phyloP scores from a whole-genome alignment of 2,329 filamentous ascomycete genomes.

The Ophiostoma angusticollis region DNA sequence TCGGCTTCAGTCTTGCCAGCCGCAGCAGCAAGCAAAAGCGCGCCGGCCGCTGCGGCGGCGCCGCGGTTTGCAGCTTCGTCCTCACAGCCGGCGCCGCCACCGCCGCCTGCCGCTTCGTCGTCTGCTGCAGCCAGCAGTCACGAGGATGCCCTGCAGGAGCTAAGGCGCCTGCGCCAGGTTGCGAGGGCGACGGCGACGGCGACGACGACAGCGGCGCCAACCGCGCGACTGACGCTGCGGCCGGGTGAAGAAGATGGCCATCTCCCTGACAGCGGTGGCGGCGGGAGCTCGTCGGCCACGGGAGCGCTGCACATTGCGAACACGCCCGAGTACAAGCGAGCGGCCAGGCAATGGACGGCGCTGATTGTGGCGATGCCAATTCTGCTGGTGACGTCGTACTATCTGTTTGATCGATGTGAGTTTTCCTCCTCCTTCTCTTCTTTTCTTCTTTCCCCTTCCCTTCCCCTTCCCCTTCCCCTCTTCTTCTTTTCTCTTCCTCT shows the following conservation, averaged over 20 bases:
- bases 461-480: slow-evolving; percentile 11
- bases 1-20: neutral
- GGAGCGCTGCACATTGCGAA: slow-evolving; percentile 18
- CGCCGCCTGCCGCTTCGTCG: neutral
- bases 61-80: slow-evolving; percentile 1
- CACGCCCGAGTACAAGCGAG: slow-evolving; percentile 30
- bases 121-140: slow-evolving; percentile 3
- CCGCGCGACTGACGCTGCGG: neutral
- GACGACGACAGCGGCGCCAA: neutral
- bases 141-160: slow-evolving; percentile 13
- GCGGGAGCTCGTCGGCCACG: neutral
- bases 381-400: slow-evolving; percentile 41
- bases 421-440: slow-evolving; percentile 7
- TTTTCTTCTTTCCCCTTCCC: neutral
- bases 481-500: neutral
- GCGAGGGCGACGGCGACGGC: slow-evolving; percentile 4
- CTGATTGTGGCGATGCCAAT: slow-evolving; percentile 41
- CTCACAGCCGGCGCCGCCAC: neutral
- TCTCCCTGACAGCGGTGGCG: neutral
- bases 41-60: neutral
- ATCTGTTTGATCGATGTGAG: slow-evolving; percentile 38
- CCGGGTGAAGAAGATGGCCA: neutral
- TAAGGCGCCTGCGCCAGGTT: slow-evolving; percentile 10
- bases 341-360: slow-evolving; percentile 32
- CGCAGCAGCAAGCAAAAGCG: neutral